A percentile compares a stretch with the other conserved stretches of the same genome.
Evolutionary conservation across 352 stramenopile genomes (phyloP).

Genomic region (Elongisporangium undulatum): DNA sequence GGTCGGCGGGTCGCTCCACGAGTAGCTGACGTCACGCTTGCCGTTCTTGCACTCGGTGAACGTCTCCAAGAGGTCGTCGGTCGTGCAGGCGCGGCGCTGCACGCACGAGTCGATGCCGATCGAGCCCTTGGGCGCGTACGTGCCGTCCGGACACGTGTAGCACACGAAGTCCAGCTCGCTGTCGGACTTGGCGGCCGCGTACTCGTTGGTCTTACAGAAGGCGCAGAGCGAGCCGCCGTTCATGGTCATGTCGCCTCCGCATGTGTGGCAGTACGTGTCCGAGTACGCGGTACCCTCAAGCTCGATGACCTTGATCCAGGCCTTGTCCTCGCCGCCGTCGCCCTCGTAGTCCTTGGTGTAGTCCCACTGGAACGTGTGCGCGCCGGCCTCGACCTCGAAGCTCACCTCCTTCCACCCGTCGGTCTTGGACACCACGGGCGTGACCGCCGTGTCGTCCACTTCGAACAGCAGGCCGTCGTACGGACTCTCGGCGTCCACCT

Average conservation of each 20-base stretch:
- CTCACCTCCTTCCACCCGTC: slow-evolving; percentile 67
- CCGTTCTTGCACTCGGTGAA: slow-evolving; percentile 55
- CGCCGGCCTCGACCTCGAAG: slow-evolving; percentile 44
- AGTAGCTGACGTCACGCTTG: slow-evolving; percentile 50
- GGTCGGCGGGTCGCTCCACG: slow-evolving; percentile 64
- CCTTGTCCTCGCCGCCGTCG: slow-evolving; percentile 64
- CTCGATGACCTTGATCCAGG: slow-evolving; percentile 76
- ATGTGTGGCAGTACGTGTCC: slow-evolving; percentile 69
- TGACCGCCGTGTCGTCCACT: slow-evolving; percentile 55
- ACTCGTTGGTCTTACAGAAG: slow-evolving; percentile 78
- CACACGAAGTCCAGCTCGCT: slow-evolving; percentile 77
- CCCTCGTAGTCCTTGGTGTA: slow-evolving; percentile 78
- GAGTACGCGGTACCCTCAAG: slow-evolving; percentile 75
- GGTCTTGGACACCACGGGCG: slow-evolving; percentile 51
- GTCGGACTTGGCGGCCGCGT: slow-evolving; percentile 58
- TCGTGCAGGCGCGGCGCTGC: slow-evolving; percentile 46
- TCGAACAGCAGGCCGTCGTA: slow-evolving; percentile 79
- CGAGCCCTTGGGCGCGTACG: slow-evolving; percentile 63
- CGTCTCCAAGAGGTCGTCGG: slow-evolving; percentile 54
- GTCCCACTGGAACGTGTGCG: slow-evolving; percentile 74
- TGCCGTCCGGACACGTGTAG: slow-evolving; percentile 58
- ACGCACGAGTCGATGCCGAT: slow-evolving; percentile 70
- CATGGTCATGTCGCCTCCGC: slow-evolving; percentile 75
- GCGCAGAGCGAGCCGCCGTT: slow-evolving; percentile 68
- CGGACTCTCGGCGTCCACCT: slow-evolving; percentile 62